Percentiles rank a stretch among this genome's conserved stretches.
These are phyloP conservation scores for Mycogone perniciosa DNA, from an alignment of 2,329 filamentous ascomycete genomes.

Conservation along the genomic window DNA sequence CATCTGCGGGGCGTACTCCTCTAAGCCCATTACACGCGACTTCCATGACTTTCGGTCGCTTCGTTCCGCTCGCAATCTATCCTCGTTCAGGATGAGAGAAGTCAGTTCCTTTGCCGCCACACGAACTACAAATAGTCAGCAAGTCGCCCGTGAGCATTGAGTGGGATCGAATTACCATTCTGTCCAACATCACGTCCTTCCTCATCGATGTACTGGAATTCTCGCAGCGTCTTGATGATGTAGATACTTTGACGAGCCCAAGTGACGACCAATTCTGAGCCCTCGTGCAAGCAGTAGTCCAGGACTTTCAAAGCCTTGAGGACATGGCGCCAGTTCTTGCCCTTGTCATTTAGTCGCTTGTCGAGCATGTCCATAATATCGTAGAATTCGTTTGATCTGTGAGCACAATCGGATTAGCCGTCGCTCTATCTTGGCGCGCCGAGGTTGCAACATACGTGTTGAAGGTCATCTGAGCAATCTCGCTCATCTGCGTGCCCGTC, in stretches of 20 bases:
- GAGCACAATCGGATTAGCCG: conserved; percentile 1
- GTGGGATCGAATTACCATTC: conserved; percentile 61
- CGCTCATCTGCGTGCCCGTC: conserved; percentile 95
- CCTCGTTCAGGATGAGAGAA: conserved; percentile 85
- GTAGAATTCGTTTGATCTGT: conserved; percentile 91
- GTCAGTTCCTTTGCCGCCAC: conserved; percentile 95
- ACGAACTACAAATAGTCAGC: conserved; percentile 56
- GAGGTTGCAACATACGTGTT: conserved; percentile 65
- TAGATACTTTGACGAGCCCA: conserved; percentile 98
- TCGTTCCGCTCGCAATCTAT: conserved; percentile 81
- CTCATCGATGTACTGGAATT: conserved; percentile 95
- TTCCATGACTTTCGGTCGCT: conserved; percentile 94
- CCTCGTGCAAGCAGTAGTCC: conserved; percentile 96
- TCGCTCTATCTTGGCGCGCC: neutral
- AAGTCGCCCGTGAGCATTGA: conserved; percentile 1
- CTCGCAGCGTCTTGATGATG: conserved; percentile 95
- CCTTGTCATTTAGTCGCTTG: conserved; percentile 97
- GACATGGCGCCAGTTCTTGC: conserved; percentile 99
- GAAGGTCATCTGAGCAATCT: conserved; percentile 96
- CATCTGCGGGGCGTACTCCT: conserved; percentile 60
- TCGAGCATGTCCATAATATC: conserved; percentile 99
- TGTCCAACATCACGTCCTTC: conserved; percentile 93
- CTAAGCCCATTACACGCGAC: conserved; percentile 86
- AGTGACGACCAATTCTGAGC: conserved; percentile 90
- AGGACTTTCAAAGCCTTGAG: conserved; percentile 95